These are phyloP conservation scores for Boletus eberwhitei DNA, from an alignment of 768 basidiomycete genomes.

Conservation along the genomic window DNA sequence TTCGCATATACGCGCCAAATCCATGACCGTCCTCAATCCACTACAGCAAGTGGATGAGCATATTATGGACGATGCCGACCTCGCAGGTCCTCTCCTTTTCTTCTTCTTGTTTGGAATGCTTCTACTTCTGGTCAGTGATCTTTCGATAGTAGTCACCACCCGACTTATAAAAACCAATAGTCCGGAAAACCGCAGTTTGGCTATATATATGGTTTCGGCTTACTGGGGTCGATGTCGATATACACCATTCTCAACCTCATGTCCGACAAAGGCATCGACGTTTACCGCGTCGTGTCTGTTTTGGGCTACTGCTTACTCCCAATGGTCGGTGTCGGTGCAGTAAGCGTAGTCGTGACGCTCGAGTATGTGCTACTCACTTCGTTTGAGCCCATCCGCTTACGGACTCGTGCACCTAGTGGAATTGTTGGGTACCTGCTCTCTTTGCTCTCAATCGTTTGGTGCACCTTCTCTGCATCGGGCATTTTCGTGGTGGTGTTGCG, in stretches of 20 bases:
- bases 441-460: constrained; percentile 86
- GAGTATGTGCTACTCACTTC: constrained; percentile 58
- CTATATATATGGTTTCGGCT: constrained; percentile 96
- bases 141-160: background rate
- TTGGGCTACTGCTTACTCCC: constrained; percentile 95
- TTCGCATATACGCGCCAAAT: constrained; percentile 90
- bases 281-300: constrained; percentile 92
- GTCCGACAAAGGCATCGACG: constrained; percentile 93
- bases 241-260: constrained; percentile 96
- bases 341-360: constrained; percentile 82
- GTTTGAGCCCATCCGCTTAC: constrained; percentile 5
- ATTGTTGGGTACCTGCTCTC: constrained; percentile 84
- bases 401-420: constrained; percentile 45
- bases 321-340: constrained; percentile 90
- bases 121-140: constrained; percentile 76
- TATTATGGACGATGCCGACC: constrained; percentile 99
- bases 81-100: constrained; percentile 94
- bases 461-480: constrained; percentile 91
- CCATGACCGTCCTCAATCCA: constrained; percentile 93
- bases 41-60: constrained; percentile 76
- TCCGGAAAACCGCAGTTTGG: constrained; percentile 98
- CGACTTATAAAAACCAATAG: constrained; percentile 39
- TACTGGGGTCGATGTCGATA: constrained; percentile 89
- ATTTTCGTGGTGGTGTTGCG: constrained; percentile 94
- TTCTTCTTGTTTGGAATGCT: constrained; percentile 93